Base-by-base conservation (phyloP, 805 yeast species). In the Saturnispora zaruensis region DNA sequence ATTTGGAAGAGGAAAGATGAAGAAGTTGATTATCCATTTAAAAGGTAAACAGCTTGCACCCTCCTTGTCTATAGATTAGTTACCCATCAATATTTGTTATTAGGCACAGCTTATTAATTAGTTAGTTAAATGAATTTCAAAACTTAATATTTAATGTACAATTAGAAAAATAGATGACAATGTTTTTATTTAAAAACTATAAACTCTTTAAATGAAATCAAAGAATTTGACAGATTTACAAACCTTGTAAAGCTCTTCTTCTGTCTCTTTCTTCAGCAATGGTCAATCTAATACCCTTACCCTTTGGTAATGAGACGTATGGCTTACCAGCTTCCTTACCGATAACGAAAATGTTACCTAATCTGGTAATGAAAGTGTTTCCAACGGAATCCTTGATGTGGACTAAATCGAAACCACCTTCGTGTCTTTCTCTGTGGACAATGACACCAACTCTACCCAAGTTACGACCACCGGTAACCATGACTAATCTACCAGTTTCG, bases 261-360 rank as follows among this genome's bases (percentile, higher is more conserved):
- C 90, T 82, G 87, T 89, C 96, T 78, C 96, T 88, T 83, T 89
- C 96, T 79, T 89, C 96, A 70, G 96, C 79, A 72, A 89, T 89
- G 67, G 91, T 72, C 71, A 89, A 82, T 82, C 89, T 89, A 76
- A 89, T 85, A 85, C 97, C 97, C 84, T 89, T 89, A 79, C 96
- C 97, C 91, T 88, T 89, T 79, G 97, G 96, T 75, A 89, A 79
- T 56, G 96, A 87, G 70, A 89, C 79, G 81, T 79, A 81, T 70
- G 96, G 96, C 79, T 87, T 88, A 76, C 87, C 84, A 67, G 89
- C 89, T 78, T 89, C 96, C 53, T 63, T 55, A 76, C 96, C 96
- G 68, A 89, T 83, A 69, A 89, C 84, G 76, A 89, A 88, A 63
- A 89, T 95, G 84, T 89, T 89, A 63, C 82, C 71, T 67, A 88